Evolutionary conservation across 1,284 basidiomycete species (phyloP).

Genomic region (Ganoderma multipileum): DNA sequence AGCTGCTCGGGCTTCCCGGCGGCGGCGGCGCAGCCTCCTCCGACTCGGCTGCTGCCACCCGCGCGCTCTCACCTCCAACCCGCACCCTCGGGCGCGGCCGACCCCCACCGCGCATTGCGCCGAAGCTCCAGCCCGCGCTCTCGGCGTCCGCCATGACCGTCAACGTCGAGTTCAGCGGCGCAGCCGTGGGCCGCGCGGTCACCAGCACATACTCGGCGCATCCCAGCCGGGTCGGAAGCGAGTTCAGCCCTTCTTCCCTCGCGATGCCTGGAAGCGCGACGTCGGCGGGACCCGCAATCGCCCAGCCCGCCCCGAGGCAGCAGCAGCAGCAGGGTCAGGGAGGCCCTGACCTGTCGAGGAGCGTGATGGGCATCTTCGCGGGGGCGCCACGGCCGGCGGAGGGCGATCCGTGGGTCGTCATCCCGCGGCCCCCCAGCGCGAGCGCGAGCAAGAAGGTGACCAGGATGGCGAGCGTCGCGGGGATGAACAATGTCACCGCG

Average conservation of each 20-base stretch:
- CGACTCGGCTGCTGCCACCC: conserved; percentile 35
- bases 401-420: conserved; percentile 69
- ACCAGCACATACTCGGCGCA: conserved; percentile 58
- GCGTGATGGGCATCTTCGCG: conserved; percentile 83
- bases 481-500: conserved; percentile 23
- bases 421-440: conserved; percentile 48
- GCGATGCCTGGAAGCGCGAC: conserved; percentile 20
- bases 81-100: conserved; percentile 36
- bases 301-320: conserved; percentile 19
- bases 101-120: conserved; percentile 51
- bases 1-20: conserved; percentile 61
- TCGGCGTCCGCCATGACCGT: conserved; percentile 89
- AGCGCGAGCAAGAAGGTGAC: conserved; percentile 28
- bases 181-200: conserved; percentile 77
- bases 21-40: conserved; percentile 22
- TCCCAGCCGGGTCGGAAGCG: conserved; percentile 32
- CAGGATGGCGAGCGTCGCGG: conserved; percentile 24
- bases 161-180: conserved; percentile 90
- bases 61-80: conserved; percentile 38
- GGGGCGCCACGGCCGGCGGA: conserved; percentile 66
- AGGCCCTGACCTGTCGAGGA: conserved; percentile 37
- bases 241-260: conserved; percentile 19
- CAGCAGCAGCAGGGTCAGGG: no score
- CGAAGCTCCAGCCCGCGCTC: conserved; percentile 83
- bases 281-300: conserved; percentile 24